A percentile compares a stretch with the other conserved stretches of the same genome.
phyloP scores from a whole-genome alignment of 2,329 filamentous ascomycete genomes.

The Orbilia oligospora region DNA sequence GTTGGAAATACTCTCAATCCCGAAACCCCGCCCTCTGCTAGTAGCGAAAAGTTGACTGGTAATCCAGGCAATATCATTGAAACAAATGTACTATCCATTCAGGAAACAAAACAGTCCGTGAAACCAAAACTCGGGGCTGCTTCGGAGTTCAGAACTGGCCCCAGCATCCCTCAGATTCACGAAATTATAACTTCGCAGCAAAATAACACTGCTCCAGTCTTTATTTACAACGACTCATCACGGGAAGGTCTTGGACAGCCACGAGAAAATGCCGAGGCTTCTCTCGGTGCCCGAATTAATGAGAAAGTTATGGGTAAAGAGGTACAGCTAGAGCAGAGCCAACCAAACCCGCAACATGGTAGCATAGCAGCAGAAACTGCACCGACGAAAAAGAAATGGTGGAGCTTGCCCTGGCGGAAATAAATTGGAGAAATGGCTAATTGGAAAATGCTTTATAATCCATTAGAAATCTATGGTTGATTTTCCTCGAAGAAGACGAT shows the following conservation, averaged over 20 bases:
- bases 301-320: not conserved
- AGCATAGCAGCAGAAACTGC: not conserved
- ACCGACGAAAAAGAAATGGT: constrained; percentile 28
- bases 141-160: not conserved
- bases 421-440: constrained; percentile 33
- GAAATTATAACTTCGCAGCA: not conserved
- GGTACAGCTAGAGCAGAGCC: not conserved
- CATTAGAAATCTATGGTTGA: constrained; percentile 46
- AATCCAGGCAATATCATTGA: not conserved
- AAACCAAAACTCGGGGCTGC: not conserved
- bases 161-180: too few relatives aligned
- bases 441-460: constrained; percentile 53
- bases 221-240: not conserved
- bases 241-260: not conserved
- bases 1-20: not conserved
- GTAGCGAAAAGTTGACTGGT: not conserved
- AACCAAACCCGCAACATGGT: not conserved
- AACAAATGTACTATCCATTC: not conserved
- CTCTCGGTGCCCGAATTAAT: not conserved
- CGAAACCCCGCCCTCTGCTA: not conserved
- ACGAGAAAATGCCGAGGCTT: not conserved
- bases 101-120: not conserved
- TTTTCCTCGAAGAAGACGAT: not conserved
- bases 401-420: constrained; percentile 37
- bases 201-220: not conserved